Conservation (phyloP, 2,329 filamentous ascomycete genomes). For the Aspergillus tanneri region DNA sequence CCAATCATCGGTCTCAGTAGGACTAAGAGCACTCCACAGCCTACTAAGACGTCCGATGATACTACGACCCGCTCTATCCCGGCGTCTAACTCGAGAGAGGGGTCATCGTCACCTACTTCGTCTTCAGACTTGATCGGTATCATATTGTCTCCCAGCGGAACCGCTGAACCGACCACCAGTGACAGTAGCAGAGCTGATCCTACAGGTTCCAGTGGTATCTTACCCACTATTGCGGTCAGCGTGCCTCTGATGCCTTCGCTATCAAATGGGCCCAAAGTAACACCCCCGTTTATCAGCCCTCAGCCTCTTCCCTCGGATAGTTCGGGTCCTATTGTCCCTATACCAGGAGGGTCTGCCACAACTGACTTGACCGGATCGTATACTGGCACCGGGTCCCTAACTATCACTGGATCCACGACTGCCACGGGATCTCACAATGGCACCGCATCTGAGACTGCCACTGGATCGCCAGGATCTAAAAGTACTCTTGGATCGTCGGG, state of each 20-base stretch:
- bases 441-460: background rate
- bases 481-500: background rate
- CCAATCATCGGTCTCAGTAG: background rate
- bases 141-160: background rate
- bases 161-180: background rate
- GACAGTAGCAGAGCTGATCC: background rate
- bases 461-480: background rate
- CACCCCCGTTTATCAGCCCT: conserved; percentile 7
- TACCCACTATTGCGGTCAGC: conserved; percentile 29
- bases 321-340: background rate
- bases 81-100: background rate
- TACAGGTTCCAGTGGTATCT: background rate
- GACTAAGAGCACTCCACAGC: background rate
- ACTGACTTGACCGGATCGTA: too few relatives aligned
- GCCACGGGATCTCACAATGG: background rate
- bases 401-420: background rate
- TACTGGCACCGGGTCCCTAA: conserved; percentile 17
- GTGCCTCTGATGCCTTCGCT: conserved; percentile 22
- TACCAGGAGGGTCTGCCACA: too few relatives aligned
- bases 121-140: background rate
- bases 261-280: conserved; percentile 9
- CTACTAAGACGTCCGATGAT: background rate
- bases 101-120: background rate
- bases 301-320: conserved; percentile 7
- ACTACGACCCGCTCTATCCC: background rate